A percentile compares a stretch with the other conserved stretches of the same genome.
phyloP scores from a whole-genome alignment of 2,329 filamentous ascomycete species.

The Blastomyces silverae region DNA sequence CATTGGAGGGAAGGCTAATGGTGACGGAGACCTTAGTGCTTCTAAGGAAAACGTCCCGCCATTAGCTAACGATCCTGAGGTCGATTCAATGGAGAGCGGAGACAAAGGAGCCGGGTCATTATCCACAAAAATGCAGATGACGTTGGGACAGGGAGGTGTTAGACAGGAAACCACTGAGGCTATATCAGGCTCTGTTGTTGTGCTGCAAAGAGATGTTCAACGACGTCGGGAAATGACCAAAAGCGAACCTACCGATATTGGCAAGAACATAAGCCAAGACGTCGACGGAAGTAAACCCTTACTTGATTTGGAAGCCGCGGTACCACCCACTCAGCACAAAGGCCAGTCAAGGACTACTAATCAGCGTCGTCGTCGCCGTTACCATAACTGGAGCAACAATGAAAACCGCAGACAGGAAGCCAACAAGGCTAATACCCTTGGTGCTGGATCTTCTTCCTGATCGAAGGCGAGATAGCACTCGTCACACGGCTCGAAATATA shows the following conservation, averaged over 20 bases:
- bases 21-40: not conserved
- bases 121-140: not conserved
- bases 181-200: not conserved
- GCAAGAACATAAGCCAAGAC: not conserved
- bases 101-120: not conserved
- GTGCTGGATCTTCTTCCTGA: slow-evolving; percentile 13
- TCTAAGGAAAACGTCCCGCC: slow-evolving; percentile 4
- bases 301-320: slow-evolving; percentile 1
- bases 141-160: not conserved
- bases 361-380: slow-evolving; percentile 19
- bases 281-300: slow-evolving; percentile 1
- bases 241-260: slow-evolving; percentile 21
- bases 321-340: not conserved
- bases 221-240: slow-evolving; percentile 21
- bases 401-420: slow-evolving; percentile 14
- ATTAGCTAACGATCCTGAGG: not conserved
- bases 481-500: not conserved
- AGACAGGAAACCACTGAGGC: not conserved
- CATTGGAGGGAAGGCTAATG: not conserved
- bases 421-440: slow-evolving; percentile 10
- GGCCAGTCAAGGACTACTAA: slow-evolving; percentile 7
- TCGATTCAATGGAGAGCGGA: not conserved
- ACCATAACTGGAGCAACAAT: slow-evolving; percentile 18
- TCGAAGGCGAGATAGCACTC: not conserved
- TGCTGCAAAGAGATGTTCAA: slow-evolving; percentile 6